These are phyloP conservation scores for Akebia trifoliata DNA, from an alignment of 164 flowering plant genomes.

Conservation along the genomic window DNA sequence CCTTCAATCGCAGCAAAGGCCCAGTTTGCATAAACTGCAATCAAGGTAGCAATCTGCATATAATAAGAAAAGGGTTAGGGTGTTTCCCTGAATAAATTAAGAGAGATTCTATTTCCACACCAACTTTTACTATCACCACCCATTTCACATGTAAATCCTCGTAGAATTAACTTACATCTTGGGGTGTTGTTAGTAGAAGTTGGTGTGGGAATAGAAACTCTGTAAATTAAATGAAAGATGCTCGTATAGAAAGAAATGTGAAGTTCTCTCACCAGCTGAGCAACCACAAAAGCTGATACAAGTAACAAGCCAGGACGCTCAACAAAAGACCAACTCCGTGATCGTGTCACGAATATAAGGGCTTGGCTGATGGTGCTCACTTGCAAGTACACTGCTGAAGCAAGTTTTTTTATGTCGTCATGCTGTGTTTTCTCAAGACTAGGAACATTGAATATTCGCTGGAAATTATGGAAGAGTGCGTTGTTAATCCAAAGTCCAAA, in stretches of 20 bases:
- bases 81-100: not conserved
- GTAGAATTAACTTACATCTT: too few relatives aligned
- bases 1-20: constrained; percentile 77
- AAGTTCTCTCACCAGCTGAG: constrained; percentile 60
- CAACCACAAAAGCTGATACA: constrained; percentile 57
- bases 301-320: constrained; percentile 81
- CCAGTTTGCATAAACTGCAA: constrained; percentile 86
- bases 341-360: constrained; percentile 80
- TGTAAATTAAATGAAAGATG: not conserved
- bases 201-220: too few relatives aligned
- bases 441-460: constrained; percentile 60
- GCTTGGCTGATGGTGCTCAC: constrained; percentile 93
- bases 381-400: constrained; percentile 86
- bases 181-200: too few relatives aligned
- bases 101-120: too few relatives aligned
- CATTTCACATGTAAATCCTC: too few relatives aligned
- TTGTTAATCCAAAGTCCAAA: not conserved
- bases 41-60: constrained; percentile 68
- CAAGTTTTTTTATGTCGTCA: constrained; percentile 53
- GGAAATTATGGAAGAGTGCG: constrained; percentile 9
- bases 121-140: too few relatives aligned
- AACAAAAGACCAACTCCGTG: constrained; percentile 73
- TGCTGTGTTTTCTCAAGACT: constrained; percentile 42
- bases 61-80: not conserved
- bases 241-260: not conserved